These are phyloP conservation scores for Polygonum maritimum DNA, from an alignment of 148 eudicot genomes.

Conservation along the genomic window DNA sequence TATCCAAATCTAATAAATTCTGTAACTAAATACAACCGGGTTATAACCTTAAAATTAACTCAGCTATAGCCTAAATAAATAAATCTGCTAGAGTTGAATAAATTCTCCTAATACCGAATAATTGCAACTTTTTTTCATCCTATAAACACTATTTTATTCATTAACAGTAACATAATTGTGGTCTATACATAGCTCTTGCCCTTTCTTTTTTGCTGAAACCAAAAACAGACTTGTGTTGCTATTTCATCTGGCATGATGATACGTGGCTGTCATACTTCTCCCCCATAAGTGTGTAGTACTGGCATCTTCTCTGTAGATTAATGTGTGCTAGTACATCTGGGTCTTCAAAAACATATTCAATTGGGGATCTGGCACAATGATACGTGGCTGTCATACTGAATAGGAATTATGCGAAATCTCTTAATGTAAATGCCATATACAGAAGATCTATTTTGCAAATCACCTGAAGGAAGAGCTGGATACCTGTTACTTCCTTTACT, in stretches of 20 bases:
- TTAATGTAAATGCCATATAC: background rate
- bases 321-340: background rate
- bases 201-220: background rate
- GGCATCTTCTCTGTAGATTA: background rate
- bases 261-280: too few relatives aligned
- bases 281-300: background rate
- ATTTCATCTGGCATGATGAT: too few relatives aligned
- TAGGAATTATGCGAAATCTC: background rate
- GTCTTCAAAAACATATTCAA: background rate
- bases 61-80: background rate
- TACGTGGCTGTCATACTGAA: background rate
- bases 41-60: background rate
- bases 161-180: background rate
- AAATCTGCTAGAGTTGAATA: background rate
- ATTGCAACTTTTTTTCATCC: background rate
- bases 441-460: background rate
- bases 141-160: background rate
- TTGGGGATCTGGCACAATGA: too few relatives aligned
- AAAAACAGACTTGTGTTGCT: background rate
- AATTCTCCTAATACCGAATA: background rate
- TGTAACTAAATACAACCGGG: background rate
- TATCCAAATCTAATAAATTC: background rate
- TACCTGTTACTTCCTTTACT: background rate
- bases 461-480: background rate
- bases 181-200: background rate